A percentile compares a stretch with the other conserved stretches of the same genome.
Evolutionary conservation across 306 rosid genomes (phyloP).

Genomic region (Lathyrus tuberosus): DNA sequence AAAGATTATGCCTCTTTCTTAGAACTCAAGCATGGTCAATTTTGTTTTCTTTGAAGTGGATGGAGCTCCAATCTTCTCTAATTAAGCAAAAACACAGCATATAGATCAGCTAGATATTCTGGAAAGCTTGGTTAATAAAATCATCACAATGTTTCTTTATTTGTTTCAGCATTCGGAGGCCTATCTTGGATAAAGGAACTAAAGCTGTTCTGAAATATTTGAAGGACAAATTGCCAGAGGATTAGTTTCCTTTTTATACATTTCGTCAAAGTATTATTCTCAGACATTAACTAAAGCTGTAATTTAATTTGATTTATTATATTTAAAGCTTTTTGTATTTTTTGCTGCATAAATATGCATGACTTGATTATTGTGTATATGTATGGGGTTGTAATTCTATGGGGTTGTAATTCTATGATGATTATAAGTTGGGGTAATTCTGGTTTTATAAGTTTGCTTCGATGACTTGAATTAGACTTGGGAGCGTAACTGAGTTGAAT

Average conservation of each 20-base stretch:
- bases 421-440: background rate
- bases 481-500: too few species aligned
- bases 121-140: conserved; percentile 19
- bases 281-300: conserved; percentile 8
- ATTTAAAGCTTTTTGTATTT: background rate
- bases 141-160: conserved; percentile 3
- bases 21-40: background rate
- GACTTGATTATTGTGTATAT: background rate
- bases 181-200: conserved; percentile 82
- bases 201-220: conserved; percentile 79
- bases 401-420: too few species aligned
- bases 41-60: too few species aligned
- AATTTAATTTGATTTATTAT: background rate
- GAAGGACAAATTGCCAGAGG: conserved; percentile 72
- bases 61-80: too few species aligned
- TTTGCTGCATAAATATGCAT: background rate
- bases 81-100: background rate
- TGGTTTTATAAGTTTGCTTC: background rate
- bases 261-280: background rate
- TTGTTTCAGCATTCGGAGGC: conserved; percentile 80
- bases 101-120: conserved; percentile 7
- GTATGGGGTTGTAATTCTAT: background rate
- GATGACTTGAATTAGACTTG: background rate
- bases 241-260: conserved; percentile 19
- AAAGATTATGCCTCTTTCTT: background rate